Conservation (phyloP, 2,329 filamentous ascomycete genomes). For the Cordyceps cateniannulata region DNA sequence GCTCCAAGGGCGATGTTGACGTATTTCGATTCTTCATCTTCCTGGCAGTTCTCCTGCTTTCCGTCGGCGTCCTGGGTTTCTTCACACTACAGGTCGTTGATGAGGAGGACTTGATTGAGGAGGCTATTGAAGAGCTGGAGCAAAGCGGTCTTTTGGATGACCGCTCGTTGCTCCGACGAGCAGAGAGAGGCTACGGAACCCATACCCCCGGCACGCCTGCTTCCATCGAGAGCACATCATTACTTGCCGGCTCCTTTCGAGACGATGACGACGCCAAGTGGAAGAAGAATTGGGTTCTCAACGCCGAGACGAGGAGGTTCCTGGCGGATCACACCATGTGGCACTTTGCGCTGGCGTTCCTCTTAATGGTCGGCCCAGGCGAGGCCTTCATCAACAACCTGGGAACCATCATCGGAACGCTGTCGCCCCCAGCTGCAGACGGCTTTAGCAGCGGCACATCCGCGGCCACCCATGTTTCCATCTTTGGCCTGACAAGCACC, state of each 20-base stretch:
- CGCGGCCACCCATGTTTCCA: constrained; percentile 83
- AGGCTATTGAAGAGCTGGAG: constrained; percentile 85
- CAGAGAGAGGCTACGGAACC: constrained; percentile 57
- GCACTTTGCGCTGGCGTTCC: constrained; percentile 85
- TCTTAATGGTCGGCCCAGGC: constrained; percentile 89
- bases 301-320: constrained; percentile 82
- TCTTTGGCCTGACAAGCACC: constrained; percentile 85
- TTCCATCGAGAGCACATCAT: constrained; percentile 38
- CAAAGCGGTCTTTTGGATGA: constrained; percentile 75
- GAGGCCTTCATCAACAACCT: constrained; percentile 98
- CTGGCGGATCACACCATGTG: constrained; percentile 90
- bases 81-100: constrained; percentile 73
- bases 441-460: constrained; percentile 44
- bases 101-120: constrained; percentile 81
- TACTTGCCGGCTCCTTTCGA: constrained; percentile 29
- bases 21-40: constrained; percentile 89
- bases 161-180: constrained; percentile 61
- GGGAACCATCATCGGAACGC: constrained; percentile 83
- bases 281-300: constrained; percentile 87
- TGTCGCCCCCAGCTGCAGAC: constrained; percentile 55
- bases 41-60: constrained; percentile 63
- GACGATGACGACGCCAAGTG: constrained; percentile 45
- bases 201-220: constrained; percentile 30
- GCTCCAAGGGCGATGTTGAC: constrained; percentile 55
- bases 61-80: constrained; percentile 65